Evolutionary conservation across 805 yeast species (phyloP), one percentile per base, ranked within the genome.

Genomic region (Saccharomycopsis amapae): DNA sequence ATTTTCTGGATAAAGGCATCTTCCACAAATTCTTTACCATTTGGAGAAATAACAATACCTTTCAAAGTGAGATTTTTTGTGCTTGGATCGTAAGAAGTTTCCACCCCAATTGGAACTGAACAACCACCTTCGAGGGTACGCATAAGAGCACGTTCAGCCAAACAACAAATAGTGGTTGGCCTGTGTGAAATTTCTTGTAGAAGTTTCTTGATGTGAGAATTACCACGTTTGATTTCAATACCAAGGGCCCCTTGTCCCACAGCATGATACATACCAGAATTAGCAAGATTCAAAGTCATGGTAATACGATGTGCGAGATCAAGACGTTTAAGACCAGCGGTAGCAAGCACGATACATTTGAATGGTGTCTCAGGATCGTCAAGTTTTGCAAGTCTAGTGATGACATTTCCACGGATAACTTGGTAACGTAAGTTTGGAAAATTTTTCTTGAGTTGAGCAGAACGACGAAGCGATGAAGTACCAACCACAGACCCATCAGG

Each of bases 181-280:
- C 66, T 62, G 61, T 88, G 81, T 55, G 80, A 81, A 50, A 90
- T 76, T 47, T 75, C 69, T 15, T 71, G 62, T 55, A 94, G 74
- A 17, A 89, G 69, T 45, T 71, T 63, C 55, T 67, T 67, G 64
- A 85, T 75, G 41, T 68, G 66, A 4, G 62, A 58, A 62, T 93
- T 96, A 49, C 72, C 75, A 48, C 73, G 73, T 56, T 94, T 75
- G 54, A 90, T 85, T 66, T 93, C 98, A 23, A 93, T 68, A 17
- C 97, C 98, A 38, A 93, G 65, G 0, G 97, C 97, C 53, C 98
- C 98, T 67, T 93, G 98, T n/a, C 98, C 98, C 38, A 93, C 96
- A 1, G 98, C 96, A 61, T 90, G 85, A 60, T 79, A 83, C 95
- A 90, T 85, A 45, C 81, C 85, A 28, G 85, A 83, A 4, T 79